A percentile compares a stretch with the other conserved stretches of the same genome.
phyloP scores from a whole-genome alignment of 352 stramenopile genomes.

The Lagenidium giganteum region DNA sequence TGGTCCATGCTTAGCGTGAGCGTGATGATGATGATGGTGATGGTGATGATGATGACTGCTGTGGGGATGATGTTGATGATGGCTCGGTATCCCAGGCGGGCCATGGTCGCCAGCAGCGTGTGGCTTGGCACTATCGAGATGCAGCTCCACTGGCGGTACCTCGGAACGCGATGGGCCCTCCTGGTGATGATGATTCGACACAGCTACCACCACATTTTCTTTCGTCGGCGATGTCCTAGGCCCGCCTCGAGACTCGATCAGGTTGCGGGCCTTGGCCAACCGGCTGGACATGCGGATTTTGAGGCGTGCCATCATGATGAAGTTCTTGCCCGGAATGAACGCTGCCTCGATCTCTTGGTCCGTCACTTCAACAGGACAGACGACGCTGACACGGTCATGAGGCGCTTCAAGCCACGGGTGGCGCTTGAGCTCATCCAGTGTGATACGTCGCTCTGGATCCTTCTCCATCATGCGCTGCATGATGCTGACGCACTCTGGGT shows the following conservation, averaged over 20 bases:
- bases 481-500: conserved; percentile 36
- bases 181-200: too few relatives aligned
- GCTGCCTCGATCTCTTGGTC: conserved; percentile 64
- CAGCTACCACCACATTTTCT: too few relatives aligned
- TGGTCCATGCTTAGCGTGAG: too few relatives aligned
- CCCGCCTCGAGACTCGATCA: conserved; percentile 7
- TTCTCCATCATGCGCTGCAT: conserved; percentile 55
- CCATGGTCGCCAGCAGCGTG: too few relatives aligned
- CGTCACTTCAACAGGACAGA: conserved; percentile 37
- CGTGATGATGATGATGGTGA: too few relatives aligned
- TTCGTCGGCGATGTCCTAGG: too few relatives aligned
- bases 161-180: too few relatives aligned
- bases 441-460: conserved; percentile 41
- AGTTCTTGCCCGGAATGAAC: conserved; percentile 80
- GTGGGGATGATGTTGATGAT: too few relatives aligned
- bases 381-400: neutral
- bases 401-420: conserved; percentile 41
- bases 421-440: conserved; percentile 39
- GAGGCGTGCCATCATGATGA: conserved; percentile 62
- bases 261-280: conserved; percentile 25
- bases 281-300: conserved; percentile 70
- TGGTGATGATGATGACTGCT: too few relatives aligned
- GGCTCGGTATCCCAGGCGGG: too few relatives aligned
- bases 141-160: too few relatives aligned
- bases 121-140: too few relatives aligned